A percentile compares a stretch with the other conserved stretches of the same genome.
Evolutionary conservation across 73 alveolate species (phyloP).

Genomic region (Paramecium primaurelia): DNA sequence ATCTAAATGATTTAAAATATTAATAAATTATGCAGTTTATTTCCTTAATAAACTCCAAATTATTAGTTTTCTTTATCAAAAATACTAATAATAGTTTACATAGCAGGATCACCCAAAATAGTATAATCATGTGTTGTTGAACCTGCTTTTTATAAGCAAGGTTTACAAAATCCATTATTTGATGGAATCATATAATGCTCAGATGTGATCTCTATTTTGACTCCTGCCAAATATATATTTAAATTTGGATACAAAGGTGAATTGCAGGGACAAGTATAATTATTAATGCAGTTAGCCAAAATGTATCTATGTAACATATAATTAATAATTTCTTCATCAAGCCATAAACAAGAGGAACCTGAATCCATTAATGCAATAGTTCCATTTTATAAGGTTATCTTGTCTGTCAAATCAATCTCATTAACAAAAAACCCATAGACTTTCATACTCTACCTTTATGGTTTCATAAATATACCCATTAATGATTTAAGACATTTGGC

Average conservation of each 20-base stretch:
- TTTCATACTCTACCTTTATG: background rate
- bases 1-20: background rate
- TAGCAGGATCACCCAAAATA: slow-evolving; percentile 4
- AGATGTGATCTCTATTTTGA: background rate
- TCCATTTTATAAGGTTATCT: background rate
- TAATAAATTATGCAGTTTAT: background rate
- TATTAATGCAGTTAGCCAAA: background rate
- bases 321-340: background rate
- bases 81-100: background rate
- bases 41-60: slow-evolving; percentile 9
- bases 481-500: background rate
- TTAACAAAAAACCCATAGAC: background rate
- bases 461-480: background rate
- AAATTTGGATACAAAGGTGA: background rate
- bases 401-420: background rate
- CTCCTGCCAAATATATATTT: background rate
- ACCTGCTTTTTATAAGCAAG: background rate
- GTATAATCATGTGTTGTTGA: background rate
- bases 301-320: background rate
- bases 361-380: background rate
- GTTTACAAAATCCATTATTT: background rate
- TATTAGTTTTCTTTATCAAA: background rate
- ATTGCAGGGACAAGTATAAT: background rate
- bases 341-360: background rate
- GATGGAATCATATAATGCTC: background rate